A percentile compares a stretch with the other conserved stretches of the same genome.
These are phyloP conservation scores for Kodamaea hsintzibuensis DNA, from an alignment of 805 yeast genomes.

Conservation along the genomic window DNA sequence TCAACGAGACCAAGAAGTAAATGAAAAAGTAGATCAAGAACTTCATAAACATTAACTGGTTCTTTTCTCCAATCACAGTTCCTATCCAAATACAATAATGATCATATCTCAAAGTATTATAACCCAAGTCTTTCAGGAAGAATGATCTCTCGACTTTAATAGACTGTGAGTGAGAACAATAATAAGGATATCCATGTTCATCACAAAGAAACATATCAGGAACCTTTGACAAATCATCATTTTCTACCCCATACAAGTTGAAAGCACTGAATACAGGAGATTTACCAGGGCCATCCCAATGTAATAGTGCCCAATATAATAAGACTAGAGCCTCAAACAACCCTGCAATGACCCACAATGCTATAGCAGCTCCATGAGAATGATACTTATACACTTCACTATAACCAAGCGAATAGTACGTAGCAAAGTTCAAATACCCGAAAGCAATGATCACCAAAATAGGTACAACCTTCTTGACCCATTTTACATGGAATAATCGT, in stretches of 20 bases:
- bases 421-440: constrained; percentile 46
- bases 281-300: constrained; percentile 59
- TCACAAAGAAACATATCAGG: constrained; percentile 71
- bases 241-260: constrained; percentile 22
- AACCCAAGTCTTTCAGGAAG: constrained; percentile 57
- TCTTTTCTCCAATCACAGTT: constrained; percentile 63
- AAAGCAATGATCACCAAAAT: constrained; percentile 24
- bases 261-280: constrained; percentile 38
- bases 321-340: constrained; percentile 24
- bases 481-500: constrained; percentile 9
- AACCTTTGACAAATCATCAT: constrained; percentile 31
- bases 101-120: constrained; percentile 75
- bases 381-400: constrained; percentile 31
- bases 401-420: constrained; percentile 48
- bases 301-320: constrained; percentile 47
- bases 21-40: constrained; percentile 42
- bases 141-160: constrained; percentile 68
- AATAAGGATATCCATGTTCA: constrained; percentile 69
- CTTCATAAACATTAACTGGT: constrained; percentile 60
- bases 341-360: constrained; percentile 34
- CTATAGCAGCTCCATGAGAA: constrained; percentile 33
- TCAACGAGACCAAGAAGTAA: constrained; percentile 32
- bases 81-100: constrained; percentile 86
- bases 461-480: constrained; percentile 28
- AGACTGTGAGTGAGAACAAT: constrained; percentile 69